Base-by-base conservation (phyloP, 331 rosid species). In the Pyracantha coccinea region DNA sequence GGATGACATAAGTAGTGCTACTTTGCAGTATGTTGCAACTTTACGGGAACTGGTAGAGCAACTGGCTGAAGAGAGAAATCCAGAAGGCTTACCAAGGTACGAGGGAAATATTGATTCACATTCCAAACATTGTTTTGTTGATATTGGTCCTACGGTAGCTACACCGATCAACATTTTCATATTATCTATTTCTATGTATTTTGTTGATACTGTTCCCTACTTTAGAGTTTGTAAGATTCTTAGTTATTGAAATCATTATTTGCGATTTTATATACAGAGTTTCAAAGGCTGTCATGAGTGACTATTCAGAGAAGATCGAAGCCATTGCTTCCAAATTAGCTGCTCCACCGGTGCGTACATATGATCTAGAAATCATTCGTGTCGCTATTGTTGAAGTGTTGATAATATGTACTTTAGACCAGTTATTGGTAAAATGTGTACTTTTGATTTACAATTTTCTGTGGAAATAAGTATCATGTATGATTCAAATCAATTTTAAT, bases 241-340 rank as follows among this genome's bases (percentile, higher is more conserved):
- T 60, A 15, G 16, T 60, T 60, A 63, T 20, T 11, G 24, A 35
- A 29, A 20, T 52, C 7, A 23, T 45, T 71, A 12, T 57, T 13
- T 55, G 54, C 35, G 62, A 2, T 41, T 78, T 32, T 64, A 71
- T 60, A 47, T 85, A 74, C 89, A 93, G 97, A 82, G 82, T 90
- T 75, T 89, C 99, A 68, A 94, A 92, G 84, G 91, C 88, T 57
- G 52, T 79, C 59, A 65, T 94, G 83, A 86, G 84, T 73, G 97
- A 92, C 58, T 88, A 83, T 85, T 87, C 96, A 19, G 92, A 88
- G 86, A 94, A 90, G 89, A 84, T 92, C 25, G 99, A 92, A 89
- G 91, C 81, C 41, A 77, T 88, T 71, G 95, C 99, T 62, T 88
- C 93, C 59, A 88, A 85, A 54, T 71, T 92, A 81, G 84, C 83